Base-by-base conservation (phyloP, 352 stramenopile genomes). In the Globisporangium alternatum region DNA sequence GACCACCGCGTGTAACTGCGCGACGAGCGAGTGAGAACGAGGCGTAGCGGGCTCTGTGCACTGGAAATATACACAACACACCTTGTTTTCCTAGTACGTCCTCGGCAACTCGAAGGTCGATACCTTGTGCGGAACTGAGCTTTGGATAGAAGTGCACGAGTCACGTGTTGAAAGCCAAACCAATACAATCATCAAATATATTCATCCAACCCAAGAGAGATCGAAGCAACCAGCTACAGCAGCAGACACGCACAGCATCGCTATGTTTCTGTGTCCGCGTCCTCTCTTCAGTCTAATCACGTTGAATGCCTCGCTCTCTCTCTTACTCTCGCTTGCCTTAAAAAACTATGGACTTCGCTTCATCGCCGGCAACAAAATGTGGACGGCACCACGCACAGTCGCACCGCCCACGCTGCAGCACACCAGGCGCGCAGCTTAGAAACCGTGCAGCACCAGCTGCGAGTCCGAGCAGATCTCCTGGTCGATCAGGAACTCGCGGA, bases 401-500 rank as follows among this genome's bases (percentile, higher is more conserved):
- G n/a, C 45, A 30, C 13, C 43, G 22, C 21, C 21, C 30, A 25
- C 56, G 8, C 6, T 59, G 41, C 37, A 30, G 48, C 48, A 25
- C n/a, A 41, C 35, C 35, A 41, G 12, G 21, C 28, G 12, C 43
- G 15, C 43, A 39, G 57, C 78, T 96, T 98, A 98, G 81, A 98
- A 99, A 97, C 97, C 96, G 81, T 99, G 97, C 60, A 99, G 76
- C 64, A 99, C 95, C 76, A 99, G 89, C 68, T 97, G 90, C 58
- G 94, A 87, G 39, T 96, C 95, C 71, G 90, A 89, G 80, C 96
- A 99, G 76, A 99, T 99, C 81, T 99, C 97, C 82, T 99, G 93
- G 83, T 99, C 97, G 41, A 99, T 86, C 59, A 99, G 86, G 82
- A 99, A 99, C 68, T 98, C 89, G 74, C 98, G 97, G 45, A 99